Base-by-base conservation (phyloP, 2,329 filamentous ascomycete genomes). In the Bipolaris bicolor region DNA sequence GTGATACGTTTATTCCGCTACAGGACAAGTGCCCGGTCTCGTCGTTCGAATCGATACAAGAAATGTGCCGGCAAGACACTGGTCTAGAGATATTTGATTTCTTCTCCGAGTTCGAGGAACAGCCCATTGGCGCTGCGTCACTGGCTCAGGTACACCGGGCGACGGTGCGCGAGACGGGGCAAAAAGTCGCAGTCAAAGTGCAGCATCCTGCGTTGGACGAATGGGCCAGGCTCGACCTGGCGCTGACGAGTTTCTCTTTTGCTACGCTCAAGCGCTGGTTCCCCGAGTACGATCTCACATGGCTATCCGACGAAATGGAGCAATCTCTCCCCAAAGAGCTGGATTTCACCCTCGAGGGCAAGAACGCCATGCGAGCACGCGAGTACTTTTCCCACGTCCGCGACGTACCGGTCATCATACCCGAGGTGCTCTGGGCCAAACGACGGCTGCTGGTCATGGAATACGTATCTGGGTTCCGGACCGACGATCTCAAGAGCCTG, bases 1-100 rank as follows among this genome's bases (percentile, higher is more conserved):
- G 92, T 31, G 89, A 89, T 33, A 98, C 95, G 0, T 99, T 99
- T 74, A 90, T 99, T 65, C 95, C 95, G 0, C 82, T 99, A 22
- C 95, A 99, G 78, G 96, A 99, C 80, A 90, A 90, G 78, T 99
- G 95, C 72, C 95, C 95, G 0, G 88, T 98, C 5, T 97, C 93
- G 4, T 94, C 92, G 1, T 89, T 90, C 70, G 88, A 91, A 64
- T 95, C 91, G 26, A 90, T 99, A 63, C 85, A 92, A 73, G 82
- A 86, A 26, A 95, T 99, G 92, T 96, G 96, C 67, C 80, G 87
- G 52, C 81, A 84, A 48, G 95, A 99, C 69, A 98, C 92, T 0
- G 91, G 92, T 10, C 83, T 87, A 58, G 85, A 87, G 43, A 83
- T 99, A 29, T 87, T 86, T 66, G 90, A 96, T 57, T 88, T 90